Conservation (phyloP, 2,329 filamentous ascomycete genomes). For the Cordyceps farinosa region DNA sequence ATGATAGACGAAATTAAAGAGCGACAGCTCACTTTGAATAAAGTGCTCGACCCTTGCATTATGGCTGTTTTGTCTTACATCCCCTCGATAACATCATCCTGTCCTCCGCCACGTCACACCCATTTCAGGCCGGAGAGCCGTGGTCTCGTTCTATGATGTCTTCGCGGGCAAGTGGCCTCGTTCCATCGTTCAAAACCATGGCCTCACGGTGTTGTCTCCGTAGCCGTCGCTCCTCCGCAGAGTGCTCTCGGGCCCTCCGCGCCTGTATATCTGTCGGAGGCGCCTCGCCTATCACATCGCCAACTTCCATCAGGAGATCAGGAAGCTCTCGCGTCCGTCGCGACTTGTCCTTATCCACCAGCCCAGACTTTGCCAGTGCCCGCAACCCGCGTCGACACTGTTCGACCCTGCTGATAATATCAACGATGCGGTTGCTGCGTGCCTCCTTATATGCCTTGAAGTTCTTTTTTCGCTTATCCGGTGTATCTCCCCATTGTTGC, state of each 20-base stretch:
- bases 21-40: too few species aligned
- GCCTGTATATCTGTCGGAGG: conserved; percentile 27
- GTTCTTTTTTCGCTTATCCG: conserved; percentile 50
- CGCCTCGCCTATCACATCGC: conserved; percentile 27
- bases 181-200: conserved; percentile 88
- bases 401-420: conserved; percentile 48
- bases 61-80: not conserved
- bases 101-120: not conserved
- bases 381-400: conserved; percentile 48
- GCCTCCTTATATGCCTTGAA: conserved; percentile 50
- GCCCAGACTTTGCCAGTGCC: conserved; percentile 49
- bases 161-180: conserved; percentile 64
- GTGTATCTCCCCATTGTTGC: conserved; percentile 63
- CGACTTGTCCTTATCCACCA: conserved; percentile 36
- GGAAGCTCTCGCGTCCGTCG: conserved; percentile 29
- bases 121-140: conserved; percentile 34
- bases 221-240: conserved; percentile 65
- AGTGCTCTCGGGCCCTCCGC: conserved; percentile 46
- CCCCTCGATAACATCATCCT: not conserved
- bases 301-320: conserved; percentile 34
- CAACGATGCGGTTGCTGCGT: conserved; percentile 50
- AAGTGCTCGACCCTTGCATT: not conserved
- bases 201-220: conserved; percentile 77
- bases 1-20: too few species aligned
- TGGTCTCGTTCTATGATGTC: conserved; percentile 73